Percentiles rank a stretch among this genome's conserved stretches.
Conservation (phyloP, 129 eudicot species). For the Chrysanthemum lavandulifolium region DNA sequence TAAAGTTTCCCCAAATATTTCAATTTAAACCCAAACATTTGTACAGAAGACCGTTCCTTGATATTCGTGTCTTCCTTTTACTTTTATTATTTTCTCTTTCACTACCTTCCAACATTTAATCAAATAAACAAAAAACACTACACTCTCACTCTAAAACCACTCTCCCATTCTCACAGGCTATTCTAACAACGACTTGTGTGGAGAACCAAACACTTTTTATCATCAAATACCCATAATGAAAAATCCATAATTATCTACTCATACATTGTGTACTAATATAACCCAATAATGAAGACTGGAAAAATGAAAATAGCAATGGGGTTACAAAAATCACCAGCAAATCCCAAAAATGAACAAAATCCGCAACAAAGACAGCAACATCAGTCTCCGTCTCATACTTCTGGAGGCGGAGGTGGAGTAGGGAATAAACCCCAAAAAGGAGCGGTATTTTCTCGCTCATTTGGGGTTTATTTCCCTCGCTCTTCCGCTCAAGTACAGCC, state of each 20-base stretch:
- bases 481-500: slow-evolving; percentile 97
- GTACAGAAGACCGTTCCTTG: slow-evolving; percentile 79
- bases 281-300: slow-evolving; percentile 62
- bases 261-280: background rate
- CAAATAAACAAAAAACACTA: background rate
- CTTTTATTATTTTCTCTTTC: background rate
- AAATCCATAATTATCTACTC: background rate
- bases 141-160: background rate
- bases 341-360: slow-evolving; percentile 25
- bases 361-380: slow-evolving; percentile 14
- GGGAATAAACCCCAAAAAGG: slow-evolving; percentile 49
- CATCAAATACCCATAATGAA: slow-evolving; percentile 19
- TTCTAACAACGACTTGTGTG: slow-evolving; percentile 38
- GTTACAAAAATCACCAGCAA: slow-evolving; percentile 50
- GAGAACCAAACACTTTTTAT: slow-evolving; percentile 10
- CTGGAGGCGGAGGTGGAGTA: slow-evolving; percentile 36
- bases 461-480: slow-evolving; percentile 84
- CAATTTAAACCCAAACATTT: slow-evolving; percentile 21
- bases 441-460: slow-evolving; percentile 60
- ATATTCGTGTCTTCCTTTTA: slow-evolving; percentile 28
- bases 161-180: slow-evolving; percentile 25
- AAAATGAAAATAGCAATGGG: slow-evolving; percentile 84
- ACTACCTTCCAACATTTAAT: slow-evolving; percentile 18
- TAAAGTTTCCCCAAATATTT: slow-evolving; percentile 38
- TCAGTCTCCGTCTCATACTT: slow-evolving; percentile 25